Evolutionary conservation across 768 basidiomycete species (phyloP), one percentile per base, ranked within the genome.

Genomic region (Boletales sp.): DNA sequence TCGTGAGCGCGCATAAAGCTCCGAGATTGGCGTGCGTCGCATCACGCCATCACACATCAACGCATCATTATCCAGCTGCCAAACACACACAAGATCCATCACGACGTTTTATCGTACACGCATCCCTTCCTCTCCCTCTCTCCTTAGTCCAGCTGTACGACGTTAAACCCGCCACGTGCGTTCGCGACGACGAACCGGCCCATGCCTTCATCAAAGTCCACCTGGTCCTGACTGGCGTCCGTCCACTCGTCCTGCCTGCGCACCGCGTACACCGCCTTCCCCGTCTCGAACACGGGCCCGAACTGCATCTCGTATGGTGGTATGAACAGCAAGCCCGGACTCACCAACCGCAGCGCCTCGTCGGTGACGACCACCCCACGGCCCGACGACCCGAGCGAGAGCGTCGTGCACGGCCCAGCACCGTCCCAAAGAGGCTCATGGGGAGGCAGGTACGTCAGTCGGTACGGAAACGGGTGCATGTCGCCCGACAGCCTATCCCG

Each of bases 121-220:
- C n/a, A 32, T 14, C 34, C 34, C 34, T 34, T 8, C 12, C 34
- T 9, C 5, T 34, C 15, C 6, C 34, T 1, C 14, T 10, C 4
- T 13, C 15, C 13, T 19, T 45, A 63, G 19, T 48, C 50, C 35
- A 68, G 30, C 27, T 66, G 52, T 6, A 64, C 53, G 42, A 68
- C 54, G 5, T 66, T 67, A 24, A 66, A 64, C 4, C 61, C 65
- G 2, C 65, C 64, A 17, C 40, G 31, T 47, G 43, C 56, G 15
- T 43, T 64, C 12, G 59, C 59, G 41, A 66, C 61, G 31, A 66
- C 66, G 14, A 68, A 51, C 17, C 66, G 61, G 19, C 66, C 66
- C 54, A 64, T 66, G 3, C 64, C 62, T 44, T 66, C 64, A 17
- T 66, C 64, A 30, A 66, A 66, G 38, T 66, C 64, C 40, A 68